phyloP scores from a whole-genome alignment of 2,329 filamentous ascomycete species.

The Microascus cirrosus region DNA sequence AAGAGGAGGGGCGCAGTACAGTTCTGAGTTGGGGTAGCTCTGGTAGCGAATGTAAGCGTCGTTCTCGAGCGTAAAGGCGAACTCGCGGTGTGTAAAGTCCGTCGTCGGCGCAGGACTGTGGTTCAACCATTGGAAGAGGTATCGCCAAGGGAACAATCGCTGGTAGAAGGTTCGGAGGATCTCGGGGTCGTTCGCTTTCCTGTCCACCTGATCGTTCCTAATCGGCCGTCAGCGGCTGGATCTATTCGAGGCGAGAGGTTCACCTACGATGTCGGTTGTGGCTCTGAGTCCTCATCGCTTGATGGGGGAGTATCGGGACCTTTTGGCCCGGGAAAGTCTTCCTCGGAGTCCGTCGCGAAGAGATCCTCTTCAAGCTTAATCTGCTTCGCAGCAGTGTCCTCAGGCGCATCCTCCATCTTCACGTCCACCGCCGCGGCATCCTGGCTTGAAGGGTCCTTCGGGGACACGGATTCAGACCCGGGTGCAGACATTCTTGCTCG shows the following conservation, averaged over 20 bases:
- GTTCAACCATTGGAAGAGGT: conserved; percentile 96
- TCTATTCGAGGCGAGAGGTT: not conserved
- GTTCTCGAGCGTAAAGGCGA: conserved; percentile 88
- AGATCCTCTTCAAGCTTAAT: conserved; percentile 1
- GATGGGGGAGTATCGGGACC: conserved; percentile 24
- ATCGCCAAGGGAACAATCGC: conserved; percentile 86
- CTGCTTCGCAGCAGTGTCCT: not conserved
- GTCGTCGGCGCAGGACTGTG: conserved; percentile 76
- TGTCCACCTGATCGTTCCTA: not conserved
- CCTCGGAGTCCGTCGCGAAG: conserved; percentile 46
- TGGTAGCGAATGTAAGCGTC: conserved; percentile 91
- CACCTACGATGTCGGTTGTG: not conserved
- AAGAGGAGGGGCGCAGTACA: conserved; percentile 22
- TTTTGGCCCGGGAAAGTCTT: conserved; percentile 35
- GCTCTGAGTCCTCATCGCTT: conserved; percentile 10
- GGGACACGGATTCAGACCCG: not conserved
- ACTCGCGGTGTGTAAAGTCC: conserved; percentile 89
- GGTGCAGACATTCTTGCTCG: not conserved
- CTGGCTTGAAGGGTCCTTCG: not conserved
- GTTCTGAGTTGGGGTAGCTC: conserved; percentile 44
- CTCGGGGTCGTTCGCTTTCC: conserved; percentile 21
- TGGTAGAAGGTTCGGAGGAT: conserved; percentile 92
- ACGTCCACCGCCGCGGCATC: conserved; percentile 18
- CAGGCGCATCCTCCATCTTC: conserved; percentile 20
- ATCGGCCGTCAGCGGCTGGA: not conserved